Evolutionary conservation across 2,329 filamentous ascomycete species (phyloP), one percentile per base, ranked within the genome.

Genomic region (Ophiostoma sp.): DNA sequence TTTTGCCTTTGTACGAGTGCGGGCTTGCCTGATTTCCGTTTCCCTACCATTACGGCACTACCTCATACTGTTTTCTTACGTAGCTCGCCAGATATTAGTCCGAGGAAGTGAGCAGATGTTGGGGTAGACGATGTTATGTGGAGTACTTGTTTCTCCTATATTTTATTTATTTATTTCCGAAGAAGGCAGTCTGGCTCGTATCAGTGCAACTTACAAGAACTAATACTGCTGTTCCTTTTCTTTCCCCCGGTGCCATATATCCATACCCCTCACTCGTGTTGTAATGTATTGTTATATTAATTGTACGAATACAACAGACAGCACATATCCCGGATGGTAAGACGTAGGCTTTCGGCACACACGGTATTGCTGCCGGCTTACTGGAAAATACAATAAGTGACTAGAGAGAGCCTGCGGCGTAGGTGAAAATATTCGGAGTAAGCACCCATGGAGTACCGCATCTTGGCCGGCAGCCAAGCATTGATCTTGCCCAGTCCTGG

Each of bases 1-100:
- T 12, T 27, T 27, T 27, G 7, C 16, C 49, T 12, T 11, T 18
- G 6, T 38, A 14, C 27, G 5, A 38, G 27, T 38, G 27, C 55
- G n/a, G 55, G 38, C 52, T 58, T 38, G 38, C 66, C 27, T 45
- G 44, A 40, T 18, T 45, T 64, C 55, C 58, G 66, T 14, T 14
- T 44, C 14, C 66, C 42, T 62, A 58, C 47, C 45, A 45, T 47
- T 62, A 64, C 58, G 58, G 58, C 58, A 40, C 6, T 62, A 40
- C 40, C 38, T 40, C 60, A 42, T 64, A 64, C 9, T 45, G 27
- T 38, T 36, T 64, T 27, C 5, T 27, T 7, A 18, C 38, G 41
- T 66, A 66, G 71, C 68, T 75, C 73, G 74, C 69, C 65, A 69
- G 62, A 72, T 69, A 74, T 72, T 74, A 72, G 70, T 73, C 73